Percentiles rank a stretch among this genome's conserved stretches.
phyloP scores from a whole-genome alignment of 805 yeast species.

The Metschnikowia rubicola region DNA sequence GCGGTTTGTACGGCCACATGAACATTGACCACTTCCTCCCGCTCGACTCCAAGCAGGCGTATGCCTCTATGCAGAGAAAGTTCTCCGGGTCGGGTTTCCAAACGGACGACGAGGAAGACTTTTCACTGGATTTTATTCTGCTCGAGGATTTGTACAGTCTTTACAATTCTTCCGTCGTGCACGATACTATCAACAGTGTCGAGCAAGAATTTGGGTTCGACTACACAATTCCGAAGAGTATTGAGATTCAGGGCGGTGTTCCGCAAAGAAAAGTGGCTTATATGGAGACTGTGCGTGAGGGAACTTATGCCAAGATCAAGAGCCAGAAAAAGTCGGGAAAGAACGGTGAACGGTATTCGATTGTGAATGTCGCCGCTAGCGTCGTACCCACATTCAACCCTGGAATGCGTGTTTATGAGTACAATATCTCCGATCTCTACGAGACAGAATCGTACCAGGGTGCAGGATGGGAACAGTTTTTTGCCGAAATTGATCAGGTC shows the following conservation, averaged over 20 bases:
- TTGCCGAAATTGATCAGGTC: slow-evolving; percentile 26
- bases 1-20: slow-evolving; percentile 87
- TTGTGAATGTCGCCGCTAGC: slow-evolving; percentile 68
- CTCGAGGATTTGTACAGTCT: slow-evolving; percentile 6
- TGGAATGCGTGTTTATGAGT: slow-evolving; percentile 82
- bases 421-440: slow-evolving; percentile 61
- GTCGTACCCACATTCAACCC: slow-evolving; percentile 85
- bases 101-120: not conserved
- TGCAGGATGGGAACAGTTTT: slow-evolving; percentile 60
- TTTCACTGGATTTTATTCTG: not conserved
- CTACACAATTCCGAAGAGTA: slow-evolving; percentile 18
- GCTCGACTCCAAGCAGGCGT: slow-evolving; percentile 65
- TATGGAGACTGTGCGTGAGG: slow-evolving; percentile 54
- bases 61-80: slow-evolving; percentile 42
- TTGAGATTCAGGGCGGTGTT: slow-evolving; percentile 51
- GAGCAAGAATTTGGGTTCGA: slow-evolving; percentile 9
- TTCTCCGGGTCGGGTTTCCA: slow-evolving; percentile 14
- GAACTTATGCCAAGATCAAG: slow-evolving; percentile 48
- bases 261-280: slow-evolving; percentile 66
- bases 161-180: slow-evolving; percentile 8
- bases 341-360: slow-evolving; percentile 56
- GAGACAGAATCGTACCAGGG: slow-evolving; percentile 17
- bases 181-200: slow-evolving; percentile 14
- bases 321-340: slow-evolving; percentile 41
- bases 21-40: slow-evolving; percentile 84